Conservation (phyloP, 2,329 filamentous ascomycete species). For the Apiospora arundinis region DNA sequence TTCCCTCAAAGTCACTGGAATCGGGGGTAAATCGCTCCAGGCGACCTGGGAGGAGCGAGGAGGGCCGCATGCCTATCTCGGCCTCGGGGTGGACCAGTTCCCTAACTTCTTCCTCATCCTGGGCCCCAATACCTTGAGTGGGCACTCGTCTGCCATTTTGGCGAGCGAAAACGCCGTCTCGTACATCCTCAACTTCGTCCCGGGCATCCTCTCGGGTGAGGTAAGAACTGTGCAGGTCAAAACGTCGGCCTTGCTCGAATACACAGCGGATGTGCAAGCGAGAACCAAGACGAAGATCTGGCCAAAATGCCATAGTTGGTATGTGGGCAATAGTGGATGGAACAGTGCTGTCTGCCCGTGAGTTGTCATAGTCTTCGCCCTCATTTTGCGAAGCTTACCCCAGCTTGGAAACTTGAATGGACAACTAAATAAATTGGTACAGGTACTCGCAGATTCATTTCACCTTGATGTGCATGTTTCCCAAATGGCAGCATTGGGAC, state of each 20-base stretch:
- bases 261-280: constrained; percentile 41
- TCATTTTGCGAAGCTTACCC: too few species aligned
- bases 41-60: constrained; percentile 64
- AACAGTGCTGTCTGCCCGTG: background rate
- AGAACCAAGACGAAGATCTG: constrained; percentile 44
- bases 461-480: background rate
- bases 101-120: constrained; percentile 71
- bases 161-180: constrained; percentile 67
- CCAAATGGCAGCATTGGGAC: background rate
- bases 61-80: constrained; percentile 68
- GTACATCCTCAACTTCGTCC: constrained; percentile 63
- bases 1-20: constrained; percentile 59
- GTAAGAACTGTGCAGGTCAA: constrained; percentile 42
- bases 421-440: too few species aligned
- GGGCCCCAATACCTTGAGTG: constrained; percentile 67
- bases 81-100: constrained; percentile 62
- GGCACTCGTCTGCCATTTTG: constrained; percentile 66
- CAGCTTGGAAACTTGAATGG: too few species aligned
- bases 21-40: constrained; percentile 54
- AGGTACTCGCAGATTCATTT: background rate
- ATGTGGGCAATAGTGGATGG: background rate
- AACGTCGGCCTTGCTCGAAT: constrained; percentile 42
- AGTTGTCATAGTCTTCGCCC: background rate
- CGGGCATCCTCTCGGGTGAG: constrained; percentile 43
- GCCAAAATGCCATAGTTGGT: constrained; percentile 10